Conservation (phyloP, 495 filamentous ascomycete species). For the Podospora bellae-mahoneyi region DNA sequence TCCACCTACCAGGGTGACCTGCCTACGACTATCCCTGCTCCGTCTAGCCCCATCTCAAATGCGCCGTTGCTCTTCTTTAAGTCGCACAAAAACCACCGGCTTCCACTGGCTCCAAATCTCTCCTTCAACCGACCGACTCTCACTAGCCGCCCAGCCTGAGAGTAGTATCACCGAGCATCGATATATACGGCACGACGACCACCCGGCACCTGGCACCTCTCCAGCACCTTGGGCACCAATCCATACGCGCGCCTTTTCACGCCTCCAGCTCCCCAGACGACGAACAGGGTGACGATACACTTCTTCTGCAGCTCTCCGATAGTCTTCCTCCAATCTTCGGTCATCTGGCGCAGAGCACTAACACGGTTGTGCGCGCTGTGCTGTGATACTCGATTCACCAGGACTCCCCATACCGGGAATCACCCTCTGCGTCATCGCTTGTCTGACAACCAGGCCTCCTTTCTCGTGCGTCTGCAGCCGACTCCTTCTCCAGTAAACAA, state of each 20-base stretch:
- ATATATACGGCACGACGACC: slow-evolving; percentile 18
- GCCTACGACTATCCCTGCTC: slow-evolving; percentile 36
- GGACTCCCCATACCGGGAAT: slow-evolving; percentile 40
- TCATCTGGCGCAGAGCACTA: slow-evolving; percentile 36
- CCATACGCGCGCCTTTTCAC: slow-evolving; percentile 4
- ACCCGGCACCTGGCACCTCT: slow-evolving; percentile 5
- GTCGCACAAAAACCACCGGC: slow-evolving; percentile 52
- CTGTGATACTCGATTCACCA: slow-evolving; percentile 43
- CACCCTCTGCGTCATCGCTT: slow-evolving; percentile 43
- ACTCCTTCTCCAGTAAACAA: slow-evolving; percentile 15
- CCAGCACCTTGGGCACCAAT: slow-evolving; percentile 20
- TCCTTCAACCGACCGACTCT: slow-evolving; percentile 36
- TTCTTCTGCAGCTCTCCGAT: slow-evolving; percentile 42
- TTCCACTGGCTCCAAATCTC: slow-evolving; percentile 48
- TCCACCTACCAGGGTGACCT: slow-evolving; percentile 34
- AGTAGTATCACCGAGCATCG: slow-evolving; percentile 19
- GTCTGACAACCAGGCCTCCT: slow-evolving; percentile 34
- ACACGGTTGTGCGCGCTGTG: slow-evolving; percentile 37
- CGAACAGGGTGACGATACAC: slow-evolving; percentile 22
- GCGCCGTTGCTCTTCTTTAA: slow-evolving; percentile 36
- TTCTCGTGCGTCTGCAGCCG: slow-evolving; percentile 19
- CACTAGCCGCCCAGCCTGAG: slow-evolving; percentile 19
- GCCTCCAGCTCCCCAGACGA: background rate
- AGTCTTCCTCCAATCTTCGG: slow-evolving; percentile 10
- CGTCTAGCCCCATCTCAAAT: slow-evolving; percentile 40